Evolutionary conservation across 768 basidiomycete species (phyloP).

Genomic region (Suillus subalutaceus): DNA sequence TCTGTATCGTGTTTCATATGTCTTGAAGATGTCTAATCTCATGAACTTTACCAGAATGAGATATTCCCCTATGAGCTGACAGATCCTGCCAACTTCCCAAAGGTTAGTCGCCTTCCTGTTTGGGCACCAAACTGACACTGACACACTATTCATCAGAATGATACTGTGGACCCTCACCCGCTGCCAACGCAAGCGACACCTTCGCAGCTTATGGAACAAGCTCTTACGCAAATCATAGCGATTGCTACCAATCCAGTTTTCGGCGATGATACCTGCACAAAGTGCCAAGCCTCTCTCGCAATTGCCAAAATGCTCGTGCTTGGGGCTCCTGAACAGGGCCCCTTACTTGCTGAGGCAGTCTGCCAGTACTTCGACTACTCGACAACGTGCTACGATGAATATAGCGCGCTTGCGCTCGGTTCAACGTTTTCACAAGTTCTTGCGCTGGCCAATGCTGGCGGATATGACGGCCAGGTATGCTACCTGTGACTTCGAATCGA

Average conservation of each 20-base stretch:
- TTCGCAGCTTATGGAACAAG: slow-evolving; percentile 39
- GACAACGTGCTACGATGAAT: slow-evolving; percentile 37
- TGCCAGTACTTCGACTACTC: slow-evolving; percentile 48
- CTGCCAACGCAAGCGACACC: slow-evolving; percentile 42
- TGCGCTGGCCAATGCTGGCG: slow-evolving; percentile 47
- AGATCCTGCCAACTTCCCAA: slow-evolving; percentile 60
- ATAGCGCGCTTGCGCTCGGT: slow-evolving; percentile 40
- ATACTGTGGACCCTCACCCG: slow-evolving; percentile 47
- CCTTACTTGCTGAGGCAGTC: slow-evolving; percentile 40
- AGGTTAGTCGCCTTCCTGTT: slow-evolving; percentile 24
- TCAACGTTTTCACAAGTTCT: slow-evolving; percentile 50
- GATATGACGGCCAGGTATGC: slow-evolving; percentile 52
- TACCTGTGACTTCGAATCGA: neutral
- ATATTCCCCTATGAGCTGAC: slow-evolving; percentile 63
- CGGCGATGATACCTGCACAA: slow-evolving; percentile 38
- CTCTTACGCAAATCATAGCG: slow-evolving; percentile 42
- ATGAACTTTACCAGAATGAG: slow-evolving; percentile 42
- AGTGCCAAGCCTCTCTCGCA: slow-evolving; percentile 43
- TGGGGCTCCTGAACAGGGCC: slow-evolving; percentile 45
- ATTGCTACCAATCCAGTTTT: slow-evolving; percentile 42
- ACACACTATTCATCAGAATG: slow-evolving; percentile 31
- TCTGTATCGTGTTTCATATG: slow-evolving; percentile 31
- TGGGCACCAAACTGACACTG: no score
- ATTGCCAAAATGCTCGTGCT: slow-evolving; percentile 46
- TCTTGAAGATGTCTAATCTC: slow-evolving; percentile 4